phyloP scores from a whole-genome alignment of 2,329 filamentous ascomycete species.

The Orbilia quercus region DNA sequence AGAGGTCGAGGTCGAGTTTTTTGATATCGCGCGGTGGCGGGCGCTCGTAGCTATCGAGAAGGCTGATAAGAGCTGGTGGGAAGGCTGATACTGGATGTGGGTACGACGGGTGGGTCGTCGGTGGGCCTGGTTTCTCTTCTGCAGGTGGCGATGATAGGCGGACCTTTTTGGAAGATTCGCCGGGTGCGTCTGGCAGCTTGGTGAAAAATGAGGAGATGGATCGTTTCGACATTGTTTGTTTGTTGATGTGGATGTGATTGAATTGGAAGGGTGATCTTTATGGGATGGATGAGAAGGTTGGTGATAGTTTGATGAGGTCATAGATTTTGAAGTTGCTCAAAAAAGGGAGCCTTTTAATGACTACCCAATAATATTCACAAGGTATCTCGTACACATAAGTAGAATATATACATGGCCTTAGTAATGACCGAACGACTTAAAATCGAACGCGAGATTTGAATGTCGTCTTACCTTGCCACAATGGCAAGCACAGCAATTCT shows the following conservation, averaged over 20 bases:
- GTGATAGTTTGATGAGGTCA: background rate
- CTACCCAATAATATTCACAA: conserved; percentile 8
- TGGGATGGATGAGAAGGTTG: background rate
- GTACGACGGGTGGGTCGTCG: conserved; percentile 33
- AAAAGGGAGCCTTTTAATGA: background rate
- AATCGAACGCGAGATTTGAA: background rate
- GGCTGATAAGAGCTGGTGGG: conserved; percentile 17
- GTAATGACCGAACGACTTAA: background rate
- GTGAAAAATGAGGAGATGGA: conserved; percentile 48
- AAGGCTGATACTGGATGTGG: conserved; percentile 38
- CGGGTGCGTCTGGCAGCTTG: conserved; percentile 14
- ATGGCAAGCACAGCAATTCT: too few species aligned
- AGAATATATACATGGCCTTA: conserved; percentile 5
- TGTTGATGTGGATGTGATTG: background rate
- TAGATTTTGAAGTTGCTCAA: background rate
- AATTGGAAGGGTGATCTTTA: background rate
- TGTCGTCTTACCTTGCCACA: too few species aligned
- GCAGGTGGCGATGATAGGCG: conserved; percentile 8
- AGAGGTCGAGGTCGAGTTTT: conserved; percentile 76
- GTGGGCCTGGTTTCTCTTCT: conserved; percentile 13
- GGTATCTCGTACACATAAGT: conserved; percentile 18
- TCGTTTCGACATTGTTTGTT: conserved; percentile 37
- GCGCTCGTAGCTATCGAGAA: conserved; percentile 23
- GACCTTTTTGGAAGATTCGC: conserved; percentile 19
- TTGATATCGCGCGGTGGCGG: conserved; percentile 65